phyloP scores from a whole-genome alignment of 257 asterid genomes.

The Nicotiana sylvestris region DNA sequence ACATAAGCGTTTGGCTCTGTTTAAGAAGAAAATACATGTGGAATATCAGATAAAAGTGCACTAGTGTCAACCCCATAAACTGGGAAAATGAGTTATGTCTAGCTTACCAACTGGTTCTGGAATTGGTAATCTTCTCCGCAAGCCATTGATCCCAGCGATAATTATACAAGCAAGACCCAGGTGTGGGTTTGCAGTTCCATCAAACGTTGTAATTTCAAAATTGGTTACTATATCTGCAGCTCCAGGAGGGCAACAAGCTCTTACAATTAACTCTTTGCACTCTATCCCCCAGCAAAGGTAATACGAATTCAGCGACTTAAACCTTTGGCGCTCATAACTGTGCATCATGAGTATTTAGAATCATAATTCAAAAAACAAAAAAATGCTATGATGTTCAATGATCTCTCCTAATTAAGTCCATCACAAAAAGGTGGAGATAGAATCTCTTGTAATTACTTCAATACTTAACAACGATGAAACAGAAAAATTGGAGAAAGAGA shows the following conservation, averaged over 20 bases:
- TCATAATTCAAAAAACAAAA: too few species aligned
- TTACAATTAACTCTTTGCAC: slow-evolving; percentile 70
- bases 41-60: neutral
- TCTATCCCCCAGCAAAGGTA: slow-evolving; percentile 87
- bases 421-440: too few species aligned
- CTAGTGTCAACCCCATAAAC: neutral
- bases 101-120: slow-evolving; percentile 80
- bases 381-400: too few species aligned
- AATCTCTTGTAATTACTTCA: too few species aligned
- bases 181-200: slow-evolving; percentile 86
- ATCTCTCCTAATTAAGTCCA: too few species aligned
- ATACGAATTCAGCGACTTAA: slow-evolving; percentile 90
- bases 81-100: neutral
- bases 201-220: slow-evolving; percentile 79
- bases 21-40: slow-evolving; percentile 4
- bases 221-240: slow-evolving; percentile 63
- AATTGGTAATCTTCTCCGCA: slow-evolving; percentile 41
- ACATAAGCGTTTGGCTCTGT: slow-evolving; percentile 71
- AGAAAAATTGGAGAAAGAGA: too few species aligned
- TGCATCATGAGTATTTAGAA: neutral
- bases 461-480: too few species aligned
- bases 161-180: slow-evolving; percentile 73
- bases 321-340: slow-evolving; percentile 88
- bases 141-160: slow-evolving; percentile 77
- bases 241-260: slow-evolving; percentile 86